Evolutionary conservation across 2,329 filamentous ascomycete species (phyloP), one percentile per base, ranked within the genome.

Genomic region (Phialophora tarda): DNA sequence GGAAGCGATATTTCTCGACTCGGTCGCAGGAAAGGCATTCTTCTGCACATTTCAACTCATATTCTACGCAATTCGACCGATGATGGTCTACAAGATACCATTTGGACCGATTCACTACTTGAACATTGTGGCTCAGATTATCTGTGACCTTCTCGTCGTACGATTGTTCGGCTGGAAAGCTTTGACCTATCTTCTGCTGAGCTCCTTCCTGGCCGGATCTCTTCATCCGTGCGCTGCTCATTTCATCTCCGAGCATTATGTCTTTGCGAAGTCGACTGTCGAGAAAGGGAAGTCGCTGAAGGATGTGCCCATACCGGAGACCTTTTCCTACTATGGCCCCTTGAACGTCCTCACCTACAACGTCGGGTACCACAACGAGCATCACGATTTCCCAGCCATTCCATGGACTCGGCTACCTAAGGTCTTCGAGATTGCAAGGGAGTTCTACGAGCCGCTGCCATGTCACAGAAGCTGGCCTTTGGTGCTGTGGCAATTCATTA

Each of bases 31-130:
- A 78, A 99, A 99, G 82, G 90, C 95, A 72, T 99, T 99, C 84
- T 99, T 99, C 86, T 94, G 91, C 82, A 99, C 95, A 72, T 99
- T 97, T 82, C 95, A 99, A 81, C 97, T 99, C 79, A 86, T 99
- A 77, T 99, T 99, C 86, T 99, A 99, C 82, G 95, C 95, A 74
- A 80, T 99, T 59, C 91, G 95, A 17, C 95, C 95, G 68, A 97
- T 98, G 90, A 89, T 93, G 80, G 86, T 99, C 73, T 97, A 97
- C 85, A 87, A 88, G 73, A 85, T 98, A 4, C 92, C 94, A 44
- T 87, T 98, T 78, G 97, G 94, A 60, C 85, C 85, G 75, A 88
- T 97, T 65, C 93, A 97, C 80, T 84, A 88, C 65, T 81, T 93
- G 80, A 99, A 99, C 80, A 84, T 99, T 60, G 77, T 82, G 67